These are phyloP conservation scores for Tulasnella sp. DNA, from an alignment of 768 basidiomycete genomes.

Conservation along the genomic window DNA sequence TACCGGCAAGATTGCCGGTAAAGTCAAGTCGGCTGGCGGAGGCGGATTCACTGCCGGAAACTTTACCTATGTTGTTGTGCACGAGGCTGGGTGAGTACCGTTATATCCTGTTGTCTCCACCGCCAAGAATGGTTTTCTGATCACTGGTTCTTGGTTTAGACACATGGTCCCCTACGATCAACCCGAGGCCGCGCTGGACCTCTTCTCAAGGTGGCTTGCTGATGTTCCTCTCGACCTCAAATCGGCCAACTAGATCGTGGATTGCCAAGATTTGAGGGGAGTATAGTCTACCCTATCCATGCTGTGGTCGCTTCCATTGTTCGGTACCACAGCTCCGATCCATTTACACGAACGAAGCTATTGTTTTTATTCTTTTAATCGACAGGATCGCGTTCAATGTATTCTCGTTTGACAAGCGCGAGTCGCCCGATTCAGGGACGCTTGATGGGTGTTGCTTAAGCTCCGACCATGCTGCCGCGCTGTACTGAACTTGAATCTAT, in stretches of 20 bases:
- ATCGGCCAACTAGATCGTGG: background rate
- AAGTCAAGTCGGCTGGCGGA: conserved; percentile 66
- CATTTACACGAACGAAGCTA: too few relatives aligned
- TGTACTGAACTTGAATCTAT: too few relatives aligned
- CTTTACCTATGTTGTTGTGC: conserved; percentile 72
- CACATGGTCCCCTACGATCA: conserved; percentile 92
- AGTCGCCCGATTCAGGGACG: too few relatives aligned
- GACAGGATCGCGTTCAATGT: too few relatives aligned
- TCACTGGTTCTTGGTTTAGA: conserved; percentile 41
- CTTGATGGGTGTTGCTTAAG: too few relatives aligned
- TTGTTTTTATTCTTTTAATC: too few relatives aligned
- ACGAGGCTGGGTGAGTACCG: conserved; percentile 70
- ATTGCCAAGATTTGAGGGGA: background rate
- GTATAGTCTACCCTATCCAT: too few relatives aligned
- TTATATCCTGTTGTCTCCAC: conserved; percentile 25
- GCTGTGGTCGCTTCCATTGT: background rate
- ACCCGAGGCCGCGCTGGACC: conserved; percentile 74
- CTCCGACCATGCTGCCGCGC: too few relatives aligned
- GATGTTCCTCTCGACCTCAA: conserved; percentile 18
- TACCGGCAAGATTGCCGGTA: conserved; percentile 58
- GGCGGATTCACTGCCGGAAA: conserved; percentile 69
- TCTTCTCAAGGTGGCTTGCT: conserved; percentile 37
- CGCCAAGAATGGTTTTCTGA: background rate
- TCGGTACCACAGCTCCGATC: too few relatives aligned
- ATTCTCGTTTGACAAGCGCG: too few relatives aligned